These are phyloP conservation scores for Lodderomyces jiufengensis DNA, from an alignment of 1,139 yeast species.

Conservation along the genomic window DNA sequence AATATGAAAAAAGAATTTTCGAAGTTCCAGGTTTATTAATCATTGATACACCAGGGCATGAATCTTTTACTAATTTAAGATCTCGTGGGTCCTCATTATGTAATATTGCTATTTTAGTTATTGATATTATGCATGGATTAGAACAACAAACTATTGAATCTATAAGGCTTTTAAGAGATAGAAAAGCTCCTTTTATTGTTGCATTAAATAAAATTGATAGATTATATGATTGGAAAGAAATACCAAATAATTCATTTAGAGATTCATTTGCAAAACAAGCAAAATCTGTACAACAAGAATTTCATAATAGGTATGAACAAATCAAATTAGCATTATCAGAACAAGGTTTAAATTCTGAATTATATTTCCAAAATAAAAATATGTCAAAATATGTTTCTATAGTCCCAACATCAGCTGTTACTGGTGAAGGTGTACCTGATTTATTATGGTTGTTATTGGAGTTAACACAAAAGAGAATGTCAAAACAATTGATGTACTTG, in stretches of 20 bases:
- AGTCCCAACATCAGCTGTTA: slow-evolving; percentile 97
- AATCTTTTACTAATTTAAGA: slow-evolving; percentile 95
- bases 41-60: slow-evolving; percentile 99
- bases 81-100: slow-evolving; percentile 98
- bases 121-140: slow-evolving; percentile 98
- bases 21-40: slow-evolving; percentile 96
- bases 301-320: slow-evolving; percentile 79
- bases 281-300: slow-evolving; percentile 85
- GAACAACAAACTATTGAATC: slow-evolving; percentile 98
- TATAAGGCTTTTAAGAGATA: slow-evolving; percentile 83
- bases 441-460: slow-evolving; percentile 92
- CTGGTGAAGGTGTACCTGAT: slow-evolving; percentile 99
- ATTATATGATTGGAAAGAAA: slow-evolving; percentile 88
- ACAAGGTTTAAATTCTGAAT: slow-evolving; percentile 97
- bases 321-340: slow-evolving; percentile 92
- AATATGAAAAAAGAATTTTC: slow-evolving; percentile 77
- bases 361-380: slow-evolving; percentile 92
- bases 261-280: slow-evolving; percentile 83
- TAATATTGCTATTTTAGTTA: slow-evolving; percentile 97
- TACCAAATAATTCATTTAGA: slow-evolving; percentile 92
- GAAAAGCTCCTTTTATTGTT: slow-evolving; percentile 96
- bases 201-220: slow-evolving; percentile 97
- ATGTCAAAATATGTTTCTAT: slow-evolving; percentile 90
- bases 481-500: slow-evolving; percentile 95
- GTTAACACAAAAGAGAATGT: slow-evolving; percentile 97